Conservation (phyloP, 2,329 filamentous ascomycete species). For the Colletotrichum tofieldiae region DNA sequence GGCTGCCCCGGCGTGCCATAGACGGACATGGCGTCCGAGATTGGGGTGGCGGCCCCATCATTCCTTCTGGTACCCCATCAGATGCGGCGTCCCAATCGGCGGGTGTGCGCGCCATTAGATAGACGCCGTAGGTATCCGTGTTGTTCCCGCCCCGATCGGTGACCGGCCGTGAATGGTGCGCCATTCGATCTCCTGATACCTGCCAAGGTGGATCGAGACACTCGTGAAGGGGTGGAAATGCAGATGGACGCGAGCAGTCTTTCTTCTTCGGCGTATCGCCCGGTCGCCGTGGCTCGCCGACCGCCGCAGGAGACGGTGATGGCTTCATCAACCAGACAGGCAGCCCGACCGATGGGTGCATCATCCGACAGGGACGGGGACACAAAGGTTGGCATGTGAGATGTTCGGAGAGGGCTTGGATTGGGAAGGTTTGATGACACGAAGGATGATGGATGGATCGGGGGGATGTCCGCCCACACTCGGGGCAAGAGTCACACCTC, state of each 20-base stretch:
- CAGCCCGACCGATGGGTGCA: neutral
- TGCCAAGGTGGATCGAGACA: slow-evolving; percentile 22
- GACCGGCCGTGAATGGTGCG: slow-evolving; percentile 20
- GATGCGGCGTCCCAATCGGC: slow-evolving; percentile 28
- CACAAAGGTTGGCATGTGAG: neutral
- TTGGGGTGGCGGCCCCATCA: slow-evolving; percentile 33
- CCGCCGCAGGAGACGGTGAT: neutral
- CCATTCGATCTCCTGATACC: slow-evolving; percentile 14
- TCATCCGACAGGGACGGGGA: neutral
- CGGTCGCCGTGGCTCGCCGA: neutral
- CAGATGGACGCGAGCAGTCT: neutral
- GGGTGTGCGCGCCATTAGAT: slow-evolving; percentile 18
- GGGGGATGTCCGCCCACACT: slow-evolving; percentile 15
- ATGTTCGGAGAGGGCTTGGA: slow-evolving; percentile 14
- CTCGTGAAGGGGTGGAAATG: neutral
- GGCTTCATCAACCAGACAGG: slow-evolving; percentile 12
- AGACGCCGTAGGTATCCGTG: slow-evolving; percentile 26
- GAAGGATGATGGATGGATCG: slow-evolving; percentile 14
- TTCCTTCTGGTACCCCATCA: slow-evolving; percentile 14
- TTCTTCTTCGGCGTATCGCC: neutral
- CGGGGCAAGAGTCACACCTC: neutral
- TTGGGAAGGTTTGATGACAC: neutral
- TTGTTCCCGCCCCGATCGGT: slow-evolving; percentile 32
- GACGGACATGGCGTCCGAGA: slow-evolving; percentile 34
- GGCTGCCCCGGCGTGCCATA: neutral